phyloP scores from a whole-genome alignment of 2,329 filamentous ascomycete species.

The Fusarium tupiense region DNA sequence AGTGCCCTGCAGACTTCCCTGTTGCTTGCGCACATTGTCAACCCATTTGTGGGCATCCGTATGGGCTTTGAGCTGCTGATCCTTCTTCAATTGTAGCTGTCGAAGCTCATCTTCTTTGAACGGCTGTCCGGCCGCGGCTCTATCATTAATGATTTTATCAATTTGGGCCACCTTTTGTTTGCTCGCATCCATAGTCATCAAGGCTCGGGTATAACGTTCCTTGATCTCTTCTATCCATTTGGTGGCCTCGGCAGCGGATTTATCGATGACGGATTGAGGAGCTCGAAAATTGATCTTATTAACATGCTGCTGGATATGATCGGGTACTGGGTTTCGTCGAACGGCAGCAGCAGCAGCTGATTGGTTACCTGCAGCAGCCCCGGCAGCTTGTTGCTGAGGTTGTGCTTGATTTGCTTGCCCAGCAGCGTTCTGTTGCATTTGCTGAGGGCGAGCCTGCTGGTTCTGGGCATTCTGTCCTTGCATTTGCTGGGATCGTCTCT shows the following conservation, averaged over 20 bases:
- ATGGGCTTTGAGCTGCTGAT: conserved; percentile 56
- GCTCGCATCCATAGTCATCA: conserved; percentile 61
- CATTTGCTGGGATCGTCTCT: conserved; percentile 49
- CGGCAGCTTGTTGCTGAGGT: conserved; percentile 23
- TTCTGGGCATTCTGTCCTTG: conserved; percentile 40
- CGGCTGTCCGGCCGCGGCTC: conserved; percentile 54
- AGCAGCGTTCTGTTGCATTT: conserved; percentile 31
- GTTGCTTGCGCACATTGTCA: conserved; percentile 58
- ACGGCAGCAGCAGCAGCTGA: conserved; percentile 31
- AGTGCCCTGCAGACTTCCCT: conserved; percentile 48
- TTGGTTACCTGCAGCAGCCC: conserved; percentile 14
- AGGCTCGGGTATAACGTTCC: conserved; percentile 57
- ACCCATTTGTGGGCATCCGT: conserved; percentile 60
- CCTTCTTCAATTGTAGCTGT: conserved; percentile 55
- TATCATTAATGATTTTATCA: conserved; percentile 55
- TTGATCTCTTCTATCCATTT: conserved; percentile 62
- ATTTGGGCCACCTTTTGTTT: conserved; percentile 54
- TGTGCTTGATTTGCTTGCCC: conserved; percentile 38
- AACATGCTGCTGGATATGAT: conserved; percentile 58
- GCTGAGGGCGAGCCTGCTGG: conserved; percentile 39
- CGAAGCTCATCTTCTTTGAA: conserved; percentile 60
- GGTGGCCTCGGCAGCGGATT: conserved; percentile 53
- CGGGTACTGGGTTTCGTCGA: conserved; percentile 50
- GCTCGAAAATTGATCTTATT: conserved; percentile 59
- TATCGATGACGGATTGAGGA: conserved; percentile 54